Evolutionary conservation across 1,139 yeast genomes (phyloP), one percentile per base, ranked within the genome.

Genomic region (Hansenula lynferdii): DNA sequence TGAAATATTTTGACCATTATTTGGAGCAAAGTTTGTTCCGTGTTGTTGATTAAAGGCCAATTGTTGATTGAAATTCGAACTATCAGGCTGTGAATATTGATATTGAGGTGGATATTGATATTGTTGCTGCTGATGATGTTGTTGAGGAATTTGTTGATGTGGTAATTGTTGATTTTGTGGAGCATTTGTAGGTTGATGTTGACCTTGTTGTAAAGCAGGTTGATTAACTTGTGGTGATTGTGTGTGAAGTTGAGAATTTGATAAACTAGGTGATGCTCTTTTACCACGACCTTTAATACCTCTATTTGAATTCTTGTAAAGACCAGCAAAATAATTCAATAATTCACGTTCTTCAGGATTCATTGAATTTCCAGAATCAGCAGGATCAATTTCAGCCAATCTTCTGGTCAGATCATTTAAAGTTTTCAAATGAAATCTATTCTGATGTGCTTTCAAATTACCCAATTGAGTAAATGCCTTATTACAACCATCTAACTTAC

Each of bases 271-370:
- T n/a, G 23, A 40, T 2, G 32, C 5, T 33, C 76, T 70, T 56
- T 77, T 84, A 4, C 96, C 96, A 48, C 97, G 74, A 22, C 97
- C 97, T 51, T 85, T 79, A 44, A 89, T 89, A 19, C 97, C 97
- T 54, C 89, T 77, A 56, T 89, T 89, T 34, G 95, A 78, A 59
- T 89, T 86, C 59, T 85, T 86, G 64, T 89, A 89, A 44, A 89
- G 67, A 29, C 78, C 77, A 35, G 89, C 82, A 61, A 89, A 87
- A 61, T 89, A 87, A 36, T 76, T 71, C 53, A 89, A 68, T 54
- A 86, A 58, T 31, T 80, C 85, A 44, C 76, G 69, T 56, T 89
- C 96, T 26, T 74, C 73, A 3, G 64, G 61, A 1, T 90, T 85
- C 43, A 85, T 67, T 16, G 49, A 21, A 67, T 16, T 31, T 16